Evolutionary conservation across 768 basidiomycete genomes (phyloP).

Genomic region (Candolleomyces eurysporus): DNA sequence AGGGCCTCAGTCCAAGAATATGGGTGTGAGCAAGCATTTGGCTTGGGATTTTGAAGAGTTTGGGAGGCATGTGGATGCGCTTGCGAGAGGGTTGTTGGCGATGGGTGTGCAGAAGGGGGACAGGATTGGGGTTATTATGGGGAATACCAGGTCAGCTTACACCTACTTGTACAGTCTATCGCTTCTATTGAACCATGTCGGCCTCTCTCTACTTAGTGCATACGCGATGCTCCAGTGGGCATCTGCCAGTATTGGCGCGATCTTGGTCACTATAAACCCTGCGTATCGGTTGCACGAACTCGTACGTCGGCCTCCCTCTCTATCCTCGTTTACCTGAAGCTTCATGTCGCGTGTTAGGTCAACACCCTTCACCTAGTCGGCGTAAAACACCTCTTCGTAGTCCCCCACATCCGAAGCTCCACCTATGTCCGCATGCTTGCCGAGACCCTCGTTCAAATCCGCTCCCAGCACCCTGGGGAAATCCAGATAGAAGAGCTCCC

Average conservation of each 20-base stretch:
- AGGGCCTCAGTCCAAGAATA: constrained; percentile 55
- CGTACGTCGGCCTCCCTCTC: constrained; percentile 29
- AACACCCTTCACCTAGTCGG: constrained; percentile 60
- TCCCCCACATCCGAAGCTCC: constrained; percentile 66
- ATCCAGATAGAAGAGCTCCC: constrained; percentile 62
- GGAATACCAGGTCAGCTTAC: constrained; percentile 76
- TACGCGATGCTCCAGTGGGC: constrained; percentile 87
- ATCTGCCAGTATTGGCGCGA: constrained; percentile 80
- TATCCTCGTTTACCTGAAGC: neutral
- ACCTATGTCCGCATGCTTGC: constrained; percentile 60
- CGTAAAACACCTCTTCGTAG: constrained; percentile 68
- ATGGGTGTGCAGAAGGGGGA: constrained; percentile 77
- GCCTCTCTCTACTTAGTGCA: no score
- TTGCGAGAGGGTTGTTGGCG: constrained; percentile 65
- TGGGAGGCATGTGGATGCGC: constrained; percentile 58
- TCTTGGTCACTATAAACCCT: constrained; percentile 81
- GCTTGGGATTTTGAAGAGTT: constrained; percentile 78
- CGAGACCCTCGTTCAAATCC: constrained; percentile 56
- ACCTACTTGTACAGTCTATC: no score
- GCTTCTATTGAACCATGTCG: no score
- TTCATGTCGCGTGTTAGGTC: constrained; percentile 40
- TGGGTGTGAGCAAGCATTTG: constrained; percentile 48
- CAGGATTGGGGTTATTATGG: constrained; percentile 79
- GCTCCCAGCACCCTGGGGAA: constrained; percentile 45
- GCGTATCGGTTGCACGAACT: constrained; percentile 73